Percentiles rank a stretch among this genome's conserved stretches.
Conservation (phyloP, 2,329 filamentous ascomycete genomes). For the Trichoderma sp. region DNA sequence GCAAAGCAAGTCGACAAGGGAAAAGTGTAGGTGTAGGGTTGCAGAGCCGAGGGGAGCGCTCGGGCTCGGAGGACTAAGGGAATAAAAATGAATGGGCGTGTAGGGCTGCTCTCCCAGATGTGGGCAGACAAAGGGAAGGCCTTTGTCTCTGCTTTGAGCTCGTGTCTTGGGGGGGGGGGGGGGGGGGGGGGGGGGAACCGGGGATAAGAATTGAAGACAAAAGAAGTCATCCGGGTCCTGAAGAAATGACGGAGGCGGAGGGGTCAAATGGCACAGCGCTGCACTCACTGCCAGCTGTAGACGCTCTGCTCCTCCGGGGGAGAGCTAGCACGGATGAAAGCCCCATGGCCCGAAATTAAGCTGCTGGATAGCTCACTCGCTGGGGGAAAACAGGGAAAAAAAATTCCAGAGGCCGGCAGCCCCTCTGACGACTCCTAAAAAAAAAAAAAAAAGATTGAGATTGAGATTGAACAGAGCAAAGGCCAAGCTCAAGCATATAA, state of each 20-base stretch:
- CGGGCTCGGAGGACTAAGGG: background rate
- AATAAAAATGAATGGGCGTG: background rate
- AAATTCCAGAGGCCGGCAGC: background rate
- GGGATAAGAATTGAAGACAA: background rate
- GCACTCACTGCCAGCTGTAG: slow-evolving; percentile 16
- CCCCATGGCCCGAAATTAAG: slow-evolving; percentile 11
- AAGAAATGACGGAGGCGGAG: slow-evolving; percentile 12
- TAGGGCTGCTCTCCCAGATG: slow-evolving; percentile 2
- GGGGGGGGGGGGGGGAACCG: background rate
- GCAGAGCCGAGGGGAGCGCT: background rate
- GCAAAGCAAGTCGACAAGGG: background rate
- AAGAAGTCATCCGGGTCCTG: background rate
- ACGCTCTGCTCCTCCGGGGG: slow-evolving; percentile 18
- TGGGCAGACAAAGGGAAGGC: background rate
- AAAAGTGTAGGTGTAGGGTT: background rate
- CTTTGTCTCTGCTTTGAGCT: background rate
- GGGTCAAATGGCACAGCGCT: slow-evolving; percentile 2
- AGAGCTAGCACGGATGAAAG: slow-evolving; percentile 18
- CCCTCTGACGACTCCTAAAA: background rate
- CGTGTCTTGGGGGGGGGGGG: background rate
- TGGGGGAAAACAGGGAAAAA: background rate
- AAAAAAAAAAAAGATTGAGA: background rate
- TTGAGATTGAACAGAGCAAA: background rate
- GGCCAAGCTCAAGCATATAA: background rate
- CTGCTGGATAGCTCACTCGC: slow-evolving; percentile 1